Evolutionary conservation across 1,284 basidiomycete genomes (phyloP).

Genomic region (Apiotrichum porosum): DNA sequence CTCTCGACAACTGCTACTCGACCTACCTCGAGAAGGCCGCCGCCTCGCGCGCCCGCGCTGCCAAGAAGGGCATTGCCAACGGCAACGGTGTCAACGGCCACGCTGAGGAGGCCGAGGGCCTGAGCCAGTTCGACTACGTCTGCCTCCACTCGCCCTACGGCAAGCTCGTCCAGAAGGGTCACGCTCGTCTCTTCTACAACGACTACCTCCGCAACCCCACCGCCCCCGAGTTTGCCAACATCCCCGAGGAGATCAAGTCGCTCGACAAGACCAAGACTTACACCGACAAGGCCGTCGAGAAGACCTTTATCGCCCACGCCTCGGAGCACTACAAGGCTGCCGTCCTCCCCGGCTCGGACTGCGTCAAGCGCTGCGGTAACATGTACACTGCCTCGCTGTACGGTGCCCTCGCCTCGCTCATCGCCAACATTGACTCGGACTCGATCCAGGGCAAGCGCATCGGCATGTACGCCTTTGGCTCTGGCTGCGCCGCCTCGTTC

Average conservation of each 20-base stretch:
- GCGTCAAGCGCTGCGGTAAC: constrained; percentile 86
- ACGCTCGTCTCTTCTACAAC: constrained; percentile 69
- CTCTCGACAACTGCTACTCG: constrained; percentile 84
- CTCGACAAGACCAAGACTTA: constrained; percentile 68
- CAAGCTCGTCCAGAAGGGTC: constrained; percentile 96
- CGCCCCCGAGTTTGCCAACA: constrained; percentile 66
- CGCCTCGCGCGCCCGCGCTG: constrained; percentile 51
- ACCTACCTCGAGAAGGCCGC: constrained; percentile 80
- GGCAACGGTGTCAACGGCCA: constrained; percentile 39
- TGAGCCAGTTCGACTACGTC: constrained; percentile 79
- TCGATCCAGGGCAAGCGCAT: constrained; percentile 65
- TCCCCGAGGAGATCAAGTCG: constrained; percentile 66
- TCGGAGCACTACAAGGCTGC: constrained; percentile 67
- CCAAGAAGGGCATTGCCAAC: constrained; percentile 42
- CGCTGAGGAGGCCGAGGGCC: constrained; percentile 49
- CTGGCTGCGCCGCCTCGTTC: constrained; percentile 86
- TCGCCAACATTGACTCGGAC: constrained; percentile 64
- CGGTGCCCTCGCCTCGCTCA: constrained; percentile 79
- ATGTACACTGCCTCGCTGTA: constrained; percentile 99
- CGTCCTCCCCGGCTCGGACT: constrained; percentile 71
- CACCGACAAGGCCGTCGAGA: constrained; percentile 91
- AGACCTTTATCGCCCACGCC: constrained; percentile 74
- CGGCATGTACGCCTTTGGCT: constrained; percentile 90
- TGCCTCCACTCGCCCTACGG: constrained; percentile 95
- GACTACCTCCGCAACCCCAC: constrained; percentile 82